Conservation (phyloP, 129 eudicot genomes). For the Flaveria trinervia region DNA sequence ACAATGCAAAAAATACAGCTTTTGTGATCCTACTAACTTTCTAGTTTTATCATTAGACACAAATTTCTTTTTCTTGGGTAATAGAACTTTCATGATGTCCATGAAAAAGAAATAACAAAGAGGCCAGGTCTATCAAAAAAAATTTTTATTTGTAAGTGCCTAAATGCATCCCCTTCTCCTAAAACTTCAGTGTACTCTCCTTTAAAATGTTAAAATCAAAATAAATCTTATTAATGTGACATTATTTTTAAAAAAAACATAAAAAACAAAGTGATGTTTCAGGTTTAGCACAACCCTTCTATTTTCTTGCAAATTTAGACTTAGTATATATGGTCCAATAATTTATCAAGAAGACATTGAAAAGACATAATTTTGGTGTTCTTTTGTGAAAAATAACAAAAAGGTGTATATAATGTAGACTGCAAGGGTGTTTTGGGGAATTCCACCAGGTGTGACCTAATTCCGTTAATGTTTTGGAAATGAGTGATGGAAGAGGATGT, state of each 20-base stretch:
- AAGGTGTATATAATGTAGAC: not conserved
- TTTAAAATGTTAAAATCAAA: too few relatives aligned
- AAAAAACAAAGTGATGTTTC: too few relatives aligned
- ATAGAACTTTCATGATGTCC: conserved; percentile 22
- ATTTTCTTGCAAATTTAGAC: not conserved
- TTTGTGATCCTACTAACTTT: conserved; percentile 45
- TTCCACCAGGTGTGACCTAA: conserved; percentile 32
- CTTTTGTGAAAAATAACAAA: not conserved
- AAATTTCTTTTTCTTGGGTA: conserved; percentile 37
- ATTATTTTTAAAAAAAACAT: too few relatives aligned
- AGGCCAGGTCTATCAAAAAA: too few relatives aligned
- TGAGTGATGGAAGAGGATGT: conserved; percentile 39
- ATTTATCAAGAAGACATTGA: not conserved
- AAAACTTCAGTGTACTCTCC: too few relatives aligned
- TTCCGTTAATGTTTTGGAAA: conserved; percentile 39
- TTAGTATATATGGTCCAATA: not conserved
- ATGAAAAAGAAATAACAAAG: not conserved
- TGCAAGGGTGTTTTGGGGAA: conserved; percentile 37
- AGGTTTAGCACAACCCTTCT: too few relatives aligned
- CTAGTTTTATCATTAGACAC: conserved; percentile 30
- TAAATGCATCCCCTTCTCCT: too few relatives aligned
- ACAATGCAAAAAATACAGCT: conserved; percentile 55
- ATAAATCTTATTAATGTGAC: too few relatives aligned
- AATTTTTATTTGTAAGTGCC: not conserved
- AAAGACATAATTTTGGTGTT: not conserved